Percentiles rank a stretch among this genome's conserved stretches.
Conservation (phyloP, 768 basidiomycete species). For the Lactarius trivialis region DNA sequence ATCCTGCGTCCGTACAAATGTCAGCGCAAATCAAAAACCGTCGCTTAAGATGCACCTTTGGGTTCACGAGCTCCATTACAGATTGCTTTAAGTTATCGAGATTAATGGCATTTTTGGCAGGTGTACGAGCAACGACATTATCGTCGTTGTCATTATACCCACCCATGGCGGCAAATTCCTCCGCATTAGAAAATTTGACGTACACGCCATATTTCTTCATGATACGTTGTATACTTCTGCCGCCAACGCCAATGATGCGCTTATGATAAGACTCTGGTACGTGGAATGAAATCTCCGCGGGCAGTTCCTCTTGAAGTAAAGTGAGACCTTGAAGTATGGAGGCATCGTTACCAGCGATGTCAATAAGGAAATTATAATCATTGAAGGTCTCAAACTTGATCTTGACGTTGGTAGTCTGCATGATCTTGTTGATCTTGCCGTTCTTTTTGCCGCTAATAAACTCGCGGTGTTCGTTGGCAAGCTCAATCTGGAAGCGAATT, state of each 20-base stretch:
- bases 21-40: constrained; percentile 5
- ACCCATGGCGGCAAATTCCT: constrained; percentile 91
- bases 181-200: constrained; percentile 97
- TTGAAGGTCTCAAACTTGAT: constrained; percentile 99
- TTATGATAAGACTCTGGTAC: constrained; percentile 98
- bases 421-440: constrained; percentile 99
- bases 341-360: constrained; percentile 79
- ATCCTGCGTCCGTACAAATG: constrained; percentile 49
- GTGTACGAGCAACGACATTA: constrained; percentile 97
- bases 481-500: constrained; percentile 96
- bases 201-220: constrained; percentile 99
- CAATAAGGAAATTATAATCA: constrained; percentile 91
- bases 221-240: constrained; percentile 95
- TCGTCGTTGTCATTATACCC: constrained; percentile 97
- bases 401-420: constrained; percentile 95
- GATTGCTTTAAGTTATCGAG: constrained; percentile 91
- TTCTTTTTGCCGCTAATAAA: constrained; percentile 99
- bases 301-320: constrained; percentile 93
- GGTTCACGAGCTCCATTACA: constrained; percentile 96
- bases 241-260: constrained; percentile 97
- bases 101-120: constrained; percentile 94
- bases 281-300: constrained; percentile 97
- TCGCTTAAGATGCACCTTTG: constrained; percentile 58
- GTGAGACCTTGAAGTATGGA: constrained; percentile 83
- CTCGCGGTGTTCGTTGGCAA: constrained; percentile 95